Base-by-base conservation (phyloP, 768 basidiomycete species). In the Phlebiopsis gigantea region DNA sequence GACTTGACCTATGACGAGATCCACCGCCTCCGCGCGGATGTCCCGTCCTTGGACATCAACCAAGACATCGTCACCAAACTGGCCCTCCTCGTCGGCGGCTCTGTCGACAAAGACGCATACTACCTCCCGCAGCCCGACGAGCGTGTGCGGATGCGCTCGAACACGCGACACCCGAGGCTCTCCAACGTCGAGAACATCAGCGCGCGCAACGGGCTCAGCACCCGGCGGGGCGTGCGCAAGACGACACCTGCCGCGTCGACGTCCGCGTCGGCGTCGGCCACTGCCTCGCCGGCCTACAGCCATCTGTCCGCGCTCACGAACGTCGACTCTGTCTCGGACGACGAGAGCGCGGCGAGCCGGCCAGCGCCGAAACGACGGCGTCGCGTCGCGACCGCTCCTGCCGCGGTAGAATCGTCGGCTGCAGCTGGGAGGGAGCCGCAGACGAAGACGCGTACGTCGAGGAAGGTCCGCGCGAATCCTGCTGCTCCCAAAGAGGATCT, bases 71-170 rank as follows among this genome's bases (percentile, higher is more conserved):
- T 87, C 43, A 79, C 81, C 48, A 70, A 78, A 29, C 67, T 88
- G 43, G 76, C 84, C 34, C 77, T 82, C 50, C 73, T 88, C 30
- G 84, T 86, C 17, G 85, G 85, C 9, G 73, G 83, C 15, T 84
- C 87, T 57, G 72, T 87, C 47, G 84, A 87, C 59, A 76, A 81
- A 42, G 85, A 87, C 60, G 76, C 87, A 2, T 86, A 75, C 63
- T 88, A 86, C 63, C 66, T 87, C 10, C 83, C 83, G 0, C 69
- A 69, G 46, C 73, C 72, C 8, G 81, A 77, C 19, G 81, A 82
- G 28, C 34, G 58, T n/a, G 9, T 45, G 31, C 41, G 22, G 46
- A 56, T 25, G 4, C 5, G 50, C 19, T 15, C n/a, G 10, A 61
- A 31, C 15, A 42, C 0, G 31, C 24, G 54, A 56, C 57, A 53